Evolutionary conservation across 192 early-diverging fungal genomes (phyloP).

Genomic region (Mortierella hygrophila): DNA sequence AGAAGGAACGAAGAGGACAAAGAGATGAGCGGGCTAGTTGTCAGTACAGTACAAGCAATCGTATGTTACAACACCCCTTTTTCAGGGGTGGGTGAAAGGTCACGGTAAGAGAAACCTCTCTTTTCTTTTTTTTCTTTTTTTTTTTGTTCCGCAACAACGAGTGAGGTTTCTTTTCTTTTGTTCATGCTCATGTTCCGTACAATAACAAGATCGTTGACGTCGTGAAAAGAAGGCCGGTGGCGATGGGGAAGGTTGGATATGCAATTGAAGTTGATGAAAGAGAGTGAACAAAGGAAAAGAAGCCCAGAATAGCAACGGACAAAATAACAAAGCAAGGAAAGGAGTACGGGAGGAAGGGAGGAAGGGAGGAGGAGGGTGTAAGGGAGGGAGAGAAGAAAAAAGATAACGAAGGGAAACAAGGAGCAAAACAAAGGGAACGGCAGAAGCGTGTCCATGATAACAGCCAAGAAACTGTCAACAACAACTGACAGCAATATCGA

Average conservation of each 20-base stretch:
- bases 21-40: background rate
- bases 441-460: background rate
- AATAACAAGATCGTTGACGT: no score
- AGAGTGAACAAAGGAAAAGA: background rate
- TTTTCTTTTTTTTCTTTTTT: no score
- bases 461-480: background rate
- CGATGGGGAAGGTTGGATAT: background rate
- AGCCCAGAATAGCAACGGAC: background rate
- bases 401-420: conserved; percentile 1
- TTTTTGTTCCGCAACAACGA: no score
- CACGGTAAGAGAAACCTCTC: background rate
- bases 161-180: no score
- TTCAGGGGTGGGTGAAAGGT: background rate
- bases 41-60: background rate
- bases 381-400: background rate
- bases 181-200: no score
- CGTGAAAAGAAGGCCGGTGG: background rate
- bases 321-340: background rate
- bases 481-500: background rate
- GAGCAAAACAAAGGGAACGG: background rate
- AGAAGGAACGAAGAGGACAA: background rate
- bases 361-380: background rate
- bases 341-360: background rate
- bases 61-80: background rate
- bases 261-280: conserved; percentile 2